phyloP scores from a whole-genome alignment of 306 rosid genomes.

The Hylodesmum podocarpum region DNA sequence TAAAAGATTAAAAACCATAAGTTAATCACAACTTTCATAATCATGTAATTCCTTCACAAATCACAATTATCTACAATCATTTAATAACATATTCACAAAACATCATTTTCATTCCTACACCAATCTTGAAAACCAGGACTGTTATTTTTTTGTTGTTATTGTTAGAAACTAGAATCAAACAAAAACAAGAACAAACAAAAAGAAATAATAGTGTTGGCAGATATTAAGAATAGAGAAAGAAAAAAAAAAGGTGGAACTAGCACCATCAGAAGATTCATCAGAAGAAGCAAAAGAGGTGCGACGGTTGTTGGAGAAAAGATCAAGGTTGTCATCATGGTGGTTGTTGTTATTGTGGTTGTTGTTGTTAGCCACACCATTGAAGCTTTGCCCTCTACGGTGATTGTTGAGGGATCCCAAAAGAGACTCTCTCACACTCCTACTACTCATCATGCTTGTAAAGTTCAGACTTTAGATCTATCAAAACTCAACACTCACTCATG shows the following conservation, averaged over 20 bases:
- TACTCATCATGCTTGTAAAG: slow-evolving; percentile 37
- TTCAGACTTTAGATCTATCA: not conserved
- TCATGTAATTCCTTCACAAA: not conserved
- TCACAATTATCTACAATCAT: not conserved
- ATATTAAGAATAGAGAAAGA: slow-evolving; percentile 1
- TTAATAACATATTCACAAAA: not conserved
- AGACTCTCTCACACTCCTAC: slow-evolving; percentile 62
- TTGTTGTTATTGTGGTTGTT: too few species aligned
- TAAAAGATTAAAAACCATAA: too few species aligned
- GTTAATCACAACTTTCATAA: slow-evolving; percentile 11
- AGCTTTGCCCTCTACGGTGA: slow-evolving; percentile 61
- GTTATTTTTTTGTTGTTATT: not conserved
- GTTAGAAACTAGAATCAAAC: not conserved
- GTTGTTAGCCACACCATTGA: slow-evolving; percentile 39
- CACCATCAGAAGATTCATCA: slow-evolving; percentile 92
- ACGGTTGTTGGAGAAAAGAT: slow-evolving; percentile 89
- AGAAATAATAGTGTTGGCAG: not conserved
- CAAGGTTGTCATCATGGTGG: slow-evolving; percentile 60
- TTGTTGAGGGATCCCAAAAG: slow-evolving; percentile 46
- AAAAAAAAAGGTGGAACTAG: slow-evolving; percentile 25
- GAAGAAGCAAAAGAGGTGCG: slow-evolving; percentile 70
- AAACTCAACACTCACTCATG: not conserved
- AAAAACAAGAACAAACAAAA: not conserved
- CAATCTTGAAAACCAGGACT: not conserved
- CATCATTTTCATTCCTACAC: not conserved